These are phyloP conservation scores for Hymenoscyphus repandus DNA, from an alignment of 2,329 filamentous ascomycete species.

Conservation along the genomic window DNA sequence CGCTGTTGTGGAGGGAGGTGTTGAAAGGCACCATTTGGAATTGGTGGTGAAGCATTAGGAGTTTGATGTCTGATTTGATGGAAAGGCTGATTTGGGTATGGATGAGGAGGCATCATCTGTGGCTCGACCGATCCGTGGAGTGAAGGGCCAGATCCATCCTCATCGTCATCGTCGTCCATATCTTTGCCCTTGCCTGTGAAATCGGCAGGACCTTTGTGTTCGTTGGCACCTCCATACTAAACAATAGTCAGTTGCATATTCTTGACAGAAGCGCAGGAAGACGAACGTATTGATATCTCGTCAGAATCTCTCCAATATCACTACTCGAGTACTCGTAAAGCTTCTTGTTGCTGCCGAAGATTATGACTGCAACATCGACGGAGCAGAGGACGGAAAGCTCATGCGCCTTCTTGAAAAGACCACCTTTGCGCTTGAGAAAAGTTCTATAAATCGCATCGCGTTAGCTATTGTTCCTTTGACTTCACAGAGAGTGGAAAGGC, in stretches of 20 bases:
- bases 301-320: slow-evolving; percentile 87
- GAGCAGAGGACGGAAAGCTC: slow-evolving; percentile 97
- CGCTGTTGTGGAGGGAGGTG: slow-evolving; percentile 44
- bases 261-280: slow-evolving; percentile 3
- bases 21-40: slow-evolving; percentile 48
- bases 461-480: slow-evolving; percentile 1
- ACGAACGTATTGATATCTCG: slow-evolving; percentile 85
- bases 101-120: slow-evolving; percentile 63
- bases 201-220: slow-evolving; percentile 92
- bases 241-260: slow-evolving; percentile 17
- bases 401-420: slow-evolving; percentile 98
- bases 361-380: slow-evolving; percentile 97
- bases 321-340: slow-evolving; percentile 94
- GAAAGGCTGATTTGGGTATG: slow-evolving; percentile 63
- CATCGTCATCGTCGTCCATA: slow-evolving; percentile 76
- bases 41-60: slow-evolving; percentile 82
- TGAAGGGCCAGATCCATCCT: slow-evolving; percentile 64
- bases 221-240: slow-evolving; percentile 86
- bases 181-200: slow-evolving; percentile 72
- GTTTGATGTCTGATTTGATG: slow-evolving; percentile 77
- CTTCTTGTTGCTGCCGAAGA: slow-evolving; percentile 98
- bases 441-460: slow-evolving; percentile 52
- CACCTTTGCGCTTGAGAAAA: slow-evolving; percentile 97
- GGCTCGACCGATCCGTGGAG: slow-evolving; percentile 36
- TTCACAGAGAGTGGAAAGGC: not conserved